Conservation (phyloP, 768 basidiomycete species). For the Vararia minispora region DNA sequence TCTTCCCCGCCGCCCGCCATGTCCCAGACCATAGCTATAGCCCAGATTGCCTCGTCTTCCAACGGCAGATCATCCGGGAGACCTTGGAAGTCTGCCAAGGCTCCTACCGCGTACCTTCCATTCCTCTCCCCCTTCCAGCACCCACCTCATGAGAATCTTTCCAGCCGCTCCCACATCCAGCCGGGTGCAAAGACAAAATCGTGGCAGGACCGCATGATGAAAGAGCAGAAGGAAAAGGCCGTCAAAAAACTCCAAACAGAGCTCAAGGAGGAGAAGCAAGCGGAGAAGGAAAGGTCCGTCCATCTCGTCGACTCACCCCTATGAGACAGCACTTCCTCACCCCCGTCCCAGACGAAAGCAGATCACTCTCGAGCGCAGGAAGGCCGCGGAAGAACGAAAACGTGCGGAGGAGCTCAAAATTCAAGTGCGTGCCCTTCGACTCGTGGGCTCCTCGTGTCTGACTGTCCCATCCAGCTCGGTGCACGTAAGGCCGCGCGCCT, state of each 20-base stretch:
- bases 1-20: neutral
- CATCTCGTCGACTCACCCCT: neutral
- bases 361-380: slow-evolving; percentile 60
- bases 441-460: slow-evolving; percentile 2
- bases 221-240: slow-evolving; percentile 51
- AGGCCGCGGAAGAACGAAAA: slow-evolving; percentile 59
- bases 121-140: slow-evolving; percentile 2
- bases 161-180: slow-evolving; percentile 59
- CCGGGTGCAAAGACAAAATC: slow-evolving; percentile 51
- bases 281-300: slow-evolving; percentile 49
- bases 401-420: slow-evolving; percentile 54
- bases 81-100: slow-evolving; percentile 46
- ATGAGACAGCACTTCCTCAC: neutral
- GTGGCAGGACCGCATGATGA: slow-evolving; percentile 62
- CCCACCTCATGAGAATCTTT: slow-evolving; percentile 8
- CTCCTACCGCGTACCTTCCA: slow-evolving; percentile 34
- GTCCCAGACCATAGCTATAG: slow-evolving; percentile 7
- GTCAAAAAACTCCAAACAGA: slow-evolving; percentile 66
- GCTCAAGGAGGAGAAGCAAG: slow-evolving; percentile 65
- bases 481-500: slow-evolving; percentile 66
- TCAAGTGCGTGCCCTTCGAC: slow-evolving; percentile 29
- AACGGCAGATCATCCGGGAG: slow-evolving; percentile 63
- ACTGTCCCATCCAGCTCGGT: slow-evolving; percentile 48
- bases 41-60: slow-evolving; percentile 43
- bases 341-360: slow-evolving; percentile 41